A percentile compares a stretch with the other conserved stretches of the same genome.
Conservation (phyloP, 441 rosid species). For the Pelargonium citronellum region DNA sequence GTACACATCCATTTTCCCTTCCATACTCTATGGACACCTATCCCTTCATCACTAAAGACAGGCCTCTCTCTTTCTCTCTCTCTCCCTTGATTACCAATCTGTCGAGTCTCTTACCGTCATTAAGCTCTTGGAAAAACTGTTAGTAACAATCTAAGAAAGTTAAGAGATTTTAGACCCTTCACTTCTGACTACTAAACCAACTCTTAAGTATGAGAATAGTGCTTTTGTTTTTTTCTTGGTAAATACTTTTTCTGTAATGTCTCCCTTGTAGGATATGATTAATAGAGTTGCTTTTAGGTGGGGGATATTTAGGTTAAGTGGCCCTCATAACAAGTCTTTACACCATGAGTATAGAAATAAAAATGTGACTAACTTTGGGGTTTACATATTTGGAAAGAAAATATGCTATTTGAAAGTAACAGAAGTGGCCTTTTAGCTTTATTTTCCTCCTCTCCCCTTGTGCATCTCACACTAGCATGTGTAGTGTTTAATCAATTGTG, state of each 20-base stretch:
- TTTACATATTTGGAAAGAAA: not conserved
- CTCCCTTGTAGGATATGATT: no score
- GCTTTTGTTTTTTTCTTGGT: no score
- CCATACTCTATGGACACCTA: slow-evolving; percentile 32
- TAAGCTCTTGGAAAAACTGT: not conserved
- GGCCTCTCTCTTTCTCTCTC: slow-evolving; percentile 11
- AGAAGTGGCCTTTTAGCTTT: slow-evolving; percentile 16
- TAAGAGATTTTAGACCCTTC: not conserved
- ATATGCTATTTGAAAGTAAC: slow-evolving; percentile 8
- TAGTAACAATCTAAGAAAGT: not conserved
- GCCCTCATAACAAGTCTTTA: not conserved
- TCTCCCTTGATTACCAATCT: not conserved
- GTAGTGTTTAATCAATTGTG: slow-evolving; percentile 24
- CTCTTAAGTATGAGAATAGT: slow-evolving; percentile 3
- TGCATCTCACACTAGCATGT: slow-evolving; percentile 25
- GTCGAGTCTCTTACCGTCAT: not conserved
- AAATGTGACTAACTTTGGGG: not conserved
- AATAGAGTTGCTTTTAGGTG: no score
- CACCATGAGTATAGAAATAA: not conserved
- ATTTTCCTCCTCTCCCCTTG: slow-evolving; percentile 18
- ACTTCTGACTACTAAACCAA: not conserved
- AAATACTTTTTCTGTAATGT: no score
- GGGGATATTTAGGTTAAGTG: not conserved
- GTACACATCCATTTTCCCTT: slow-evolving; percentile 37
- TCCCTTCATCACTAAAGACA: slow-evolving; percentile 20